Percentiles rank a stretch among this genome's conserved stretches.
Evolutionary conservation across 1,284 basidiomycete species (phyloP).

Genomic region (Cryptococcus amylolentus): DNA sequence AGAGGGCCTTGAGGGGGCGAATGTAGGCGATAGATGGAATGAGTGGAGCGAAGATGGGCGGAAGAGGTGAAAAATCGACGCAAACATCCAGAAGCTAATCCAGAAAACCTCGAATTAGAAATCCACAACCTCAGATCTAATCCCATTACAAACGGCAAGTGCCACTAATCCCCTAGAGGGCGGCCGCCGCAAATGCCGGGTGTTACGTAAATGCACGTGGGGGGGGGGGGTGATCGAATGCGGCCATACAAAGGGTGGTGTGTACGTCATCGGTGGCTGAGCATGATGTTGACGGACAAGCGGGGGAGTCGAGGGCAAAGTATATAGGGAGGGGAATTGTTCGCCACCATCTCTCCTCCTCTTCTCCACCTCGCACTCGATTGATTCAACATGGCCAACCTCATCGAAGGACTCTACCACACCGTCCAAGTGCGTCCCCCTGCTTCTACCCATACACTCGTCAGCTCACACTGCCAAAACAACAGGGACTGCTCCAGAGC

Average conservation of each 20-base stretch:
- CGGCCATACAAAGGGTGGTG: no score
- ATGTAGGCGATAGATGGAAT: background rate
- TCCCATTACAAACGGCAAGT: background rate
- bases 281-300: background rate
- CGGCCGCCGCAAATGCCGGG: no score
- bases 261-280: background rate
- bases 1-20: background rate
- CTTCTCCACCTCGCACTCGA: no score
- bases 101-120: background rate
- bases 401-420: constrained; percentile 28
- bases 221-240: no score
- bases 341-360: background rate
- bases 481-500: constrained; percentile 30
- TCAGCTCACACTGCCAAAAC: background rate
- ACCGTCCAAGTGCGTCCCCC: constrained; percentile 27
- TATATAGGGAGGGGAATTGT: background rate
- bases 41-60: background rate
- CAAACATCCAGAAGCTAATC: background rate
- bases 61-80: background rate
- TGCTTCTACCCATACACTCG: background rate
- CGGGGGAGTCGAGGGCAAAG: background rate
- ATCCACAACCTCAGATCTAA: background rate
- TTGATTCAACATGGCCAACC: constrained; percentile 27
- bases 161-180: background rate
- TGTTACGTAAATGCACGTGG: no score